Evolutionary conservation across 164 flowering plant genomes (phyloP), one percentile per base, ranked within the genome.

Genomic region (Warburgia ugandensis): DNA sequence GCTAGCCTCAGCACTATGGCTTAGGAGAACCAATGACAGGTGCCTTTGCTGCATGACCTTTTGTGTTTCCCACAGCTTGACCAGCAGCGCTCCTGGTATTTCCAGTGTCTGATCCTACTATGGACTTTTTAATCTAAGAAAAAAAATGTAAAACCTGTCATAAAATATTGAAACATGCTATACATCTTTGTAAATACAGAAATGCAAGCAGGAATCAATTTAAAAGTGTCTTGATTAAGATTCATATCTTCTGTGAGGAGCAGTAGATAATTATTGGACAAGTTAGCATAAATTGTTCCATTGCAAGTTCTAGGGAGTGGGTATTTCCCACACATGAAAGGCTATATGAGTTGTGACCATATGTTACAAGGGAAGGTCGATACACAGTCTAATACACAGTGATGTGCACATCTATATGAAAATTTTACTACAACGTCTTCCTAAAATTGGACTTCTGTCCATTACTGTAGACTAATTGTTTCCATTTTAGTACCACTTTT

Each of bases 51-150:
- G 59, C 39, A 73, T 70, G 76, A 39, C 75, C 68, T 68, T 78
- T 88, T 6, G 68, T 43, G 68, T 56, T 66, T 49, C 67, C 78
- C 40, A 75, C 59, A 29, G 70, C 70, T 54, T 74, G 84, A 36
- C 80, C 87, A 50, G 57, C 62, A 53, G 76, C 52, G 58, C 35
- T 62, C 70, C 62, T 76, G 6, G 58, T 35, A 56, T 63, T 72
- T 45, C 59, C 54, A 22, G 57, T 25, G 30, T 89, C 92, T 41
- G 68, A 28, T 43, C 61, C 75, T 6, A 62, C 29, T 10, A 61
- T 43, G 16, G 96, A 84, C 65, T 76, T 84, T 68, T 75, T 88
- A 56, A 88, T 61, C 96, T 88, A 76, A 56, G 58, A 54, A 59
- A 21, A 16, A 19, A 50, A 31, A 40, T 29, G 31, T 26, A 29